Base-by-base conservation (phyloP, 2,329 filamentous ascomycete genomes). In the Pseudogymnoascus sp. region DNA sequence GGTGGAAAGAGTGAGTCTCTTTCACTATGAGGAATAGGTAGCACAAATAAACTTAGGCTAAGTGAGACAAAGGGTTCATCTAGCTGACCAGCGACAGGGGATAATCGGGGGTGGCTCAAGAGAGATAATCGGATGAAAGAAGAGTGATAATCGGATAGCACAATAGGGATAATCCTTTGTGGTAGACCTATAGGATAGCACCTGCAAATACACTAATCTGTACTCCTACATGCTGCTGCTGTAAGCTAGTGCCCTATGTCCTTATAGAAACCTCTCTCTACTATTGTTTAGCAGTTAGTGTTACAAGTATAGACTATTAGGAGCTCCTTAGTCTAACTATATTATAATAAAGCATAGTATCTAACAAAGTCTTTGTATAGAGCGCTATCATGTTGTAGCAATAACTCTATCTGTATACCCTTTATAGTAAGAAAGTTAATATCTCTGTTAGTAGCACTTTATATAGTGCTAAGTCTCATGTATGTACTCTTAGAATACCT, bases 381-480 rank as follows among this genome's bases (percentile, higher is more conserved):
- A 44, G 41, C 41, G 41, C 41, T 44, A 13, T 44, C 21, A 25
- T 44, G 1, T 44, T 44, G 41, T 44, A 48, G 42, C 42, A 5
- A 48, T 48, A 4, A 48, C 2, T 48, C 42, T 48, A n/a, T 48
- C 42, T 48, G 8, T 48, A n/a, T 48, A 48, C 12, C 42, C 42
- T 48, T 48, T 48, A 1, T 4, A 48, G 42, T n/a, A 10, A 48
- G 42, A 48, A 48, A 48, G 3, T n/a, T 48, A 48, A 48, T 48
- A 48, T 48, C 2, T 48, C 15, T 12, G 42, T 48, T 25, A 48
- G 42, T 48, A 48, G 42, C 42, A 48, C 42, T n/a, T n/a, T 29
- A 48, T 48, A 48, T n/a, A 48, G 42, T 48, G 42, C 17, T 12
- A n/a, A 48, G 42, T 48, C 42, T 44, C n/a, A n/a, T n/a, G n/a